phyloP scores from a whole-genome alignment of 2,329 filamentous ascomycete species.

The Phoma sp. region DNA sequence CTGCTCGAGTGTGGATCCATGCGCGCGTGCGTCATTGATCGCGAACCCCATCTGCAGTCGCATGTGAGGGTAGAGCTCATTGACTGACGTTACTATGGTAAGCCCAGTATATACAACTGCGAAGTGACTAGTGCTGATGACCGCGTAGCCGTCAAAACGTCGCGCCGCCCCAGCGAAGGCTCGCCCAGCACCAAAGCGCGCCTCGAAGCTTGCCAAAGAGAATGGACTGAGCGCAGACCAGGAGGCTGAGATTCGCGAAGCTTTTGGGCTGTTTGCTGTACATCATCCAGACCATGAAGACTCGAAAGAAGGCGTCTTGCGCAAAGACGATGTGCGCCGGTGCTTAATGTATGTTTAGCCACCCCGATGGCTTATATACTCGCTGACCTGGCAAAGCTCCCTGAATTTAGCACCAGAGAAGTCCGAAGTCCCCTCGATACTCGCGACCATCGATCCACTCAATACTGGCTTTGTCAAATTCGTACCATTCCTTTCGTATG shows the following conservation, averaged over 20 bases:
- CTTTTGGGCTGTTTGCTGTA: constrained; percentile 77
- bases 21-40: constrained; percentile 30
- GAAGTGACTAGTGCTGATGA: not conserved
- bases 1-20: not conserved
- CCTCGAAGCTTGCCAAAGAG: constrained; percentile 90
- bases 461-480: constrained; percentile 79
- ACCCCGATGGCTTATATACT: not conserved
- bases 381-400: constrained; percentile 63
- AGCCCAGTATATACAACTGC: not conserved
- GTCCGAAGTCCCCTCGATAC: constrained; percentile 76
- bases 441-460: constrained; percentile 83
- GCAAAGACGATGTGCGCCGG: constrained; percentile 55
- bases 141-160: constrained; percentile 40
- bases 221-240: constrained; percentile 84
- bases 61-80: not conserved
- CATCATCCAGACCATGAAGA: constrained; percentile 64
- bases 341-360: constrained; percentile 58
- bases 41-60: constrained; percentile 12
- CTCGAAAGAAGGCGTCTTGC: constrained; percentile 65
- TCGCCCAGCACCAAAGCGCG: constrained; percentile 55
- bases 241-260: constrained; percentile 89
- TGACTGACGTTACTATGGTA: constrained; percentile 27
- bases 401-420: constrained; percentile 74
- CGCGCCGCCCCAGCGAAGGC: constrained; percentile 32
- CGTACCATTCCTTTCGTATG: constrained; percentile 83